Evolutionary conservation across 1,284 basidiomycete genomes (phyloP), one percentile per base, ranked within the genome.

Genomic region (Tilletia setariae): DNA sequence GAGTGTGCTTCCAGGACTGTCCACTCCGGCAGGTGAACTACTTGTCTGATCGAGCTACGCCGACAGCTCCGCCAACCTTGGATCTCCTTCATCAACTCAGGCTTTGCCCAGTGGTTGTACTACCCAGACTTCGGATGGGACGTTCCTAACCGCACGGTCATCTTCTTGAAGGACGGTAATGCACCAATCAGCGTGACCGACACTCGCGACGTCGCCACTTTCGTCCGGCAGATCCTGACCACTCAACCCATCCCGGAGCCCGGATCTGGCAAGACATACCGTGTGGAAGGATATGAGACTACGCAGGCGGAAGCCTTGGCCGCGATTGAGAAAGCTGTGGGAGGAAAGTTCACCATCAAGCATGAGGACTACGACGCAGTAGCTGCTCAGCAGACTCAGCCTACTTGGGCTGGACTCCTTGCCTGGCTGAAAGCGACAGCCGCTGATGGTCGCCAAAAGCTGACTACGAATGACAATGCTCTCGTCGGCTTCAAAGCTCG

Each of bases 91-190:
- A 35, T 30, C 56, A 61, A 61, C 30, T 25, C 25, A 16, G 13
- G 25, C 28, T 61, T 61, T n/a, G 56, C 28, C 19, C 25, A 61
- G 9, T 61, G 56, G 56, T 15, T 61, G 0, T 61, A 30, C 56
- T 30, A 61, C 30, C 56, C 56, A 25, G 56, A 8, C 30, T 61
- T 61, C n/a, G 56, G 56, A 9, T 61, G 32, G 28, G 56, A 61
- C 28, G 23, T 61, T 15, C 23, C 23, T 4, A 32, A 30, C 56
- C 28, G 28, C 7, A 61, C 56, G 30, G 56, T 30, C 28, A 19
- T 61, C 56, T 1, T 61, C 28, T 13, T 25, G 16, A n/a, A 19
- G 2, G 56, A 61, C 28, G 30, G 28, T 8, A 40, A 61, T 16
- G n/a, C 28, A 16, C 28, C 28, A 4, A 19, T 40, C 1, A 61